phyloP scores from a whole-genome alignment of 2,329 filamentous ascomycete genomes.

The Cytospora piceae region DNA sequence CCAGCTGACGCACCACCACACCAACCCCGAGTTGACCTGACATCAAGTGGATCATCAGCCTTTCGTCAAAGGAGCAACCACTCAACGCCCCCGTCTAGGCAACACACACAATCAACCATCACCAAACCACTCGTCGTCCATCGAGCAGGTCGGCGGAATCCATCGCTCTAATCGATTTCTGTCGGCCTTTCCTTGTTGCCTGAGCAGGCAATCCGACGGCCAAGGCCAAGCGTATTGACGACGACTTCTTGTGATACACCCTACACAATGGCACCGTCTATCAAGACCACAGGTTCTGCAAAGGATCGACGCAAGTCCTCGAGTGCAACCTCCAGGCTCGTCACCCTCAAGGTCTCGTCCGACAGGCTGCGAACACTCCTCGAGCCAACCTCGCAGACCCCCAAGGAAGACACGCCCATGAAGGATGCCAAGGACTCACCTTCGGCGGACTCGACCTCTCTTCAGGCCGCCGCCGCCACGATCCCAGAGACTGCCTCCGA shows the following conservation, averaged over 20 bases:
- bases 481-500: conserved; percentile 62
- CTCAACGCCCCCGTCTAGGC: conserved; percentile 8
- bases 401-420: conserved; percentile 45
- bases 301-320: conserved; percentile 51
- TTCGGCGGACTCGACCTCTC: conserved; percentile 45
- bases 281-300: conserved; percentile 39
- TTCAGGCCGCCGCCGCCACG: conserved; percentile 46
- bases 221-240: background rate
- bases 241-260: conserved; percentile 13
- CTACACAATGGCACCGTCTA: conserved; percentile 43
- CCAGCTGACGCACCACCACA: conserved; percentile 7
- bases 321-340: conserved; percentile 38
- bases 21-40: background rate
- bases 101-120: background rate
- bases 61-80: conserved; percentile 9
- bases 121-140: background rate
- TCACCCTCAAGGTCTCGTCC: conserved; percentile 58
- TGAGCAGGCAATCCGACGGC: background rate
- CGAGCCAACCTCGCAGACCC: conserved; percentile 48
- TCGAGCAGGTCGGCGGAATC: conserved; percentile 5
- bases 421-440: conserved; percentile 51
- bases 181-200: background rate
- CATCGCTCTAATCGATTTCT: background rate
- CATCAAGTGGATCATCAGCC: conserved; percentile 9
- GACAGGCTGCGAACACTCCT: conserved; percentile 55